Conservation (phyloP, 163 green algal species). For the Smithsoniella earleae region DNA sequence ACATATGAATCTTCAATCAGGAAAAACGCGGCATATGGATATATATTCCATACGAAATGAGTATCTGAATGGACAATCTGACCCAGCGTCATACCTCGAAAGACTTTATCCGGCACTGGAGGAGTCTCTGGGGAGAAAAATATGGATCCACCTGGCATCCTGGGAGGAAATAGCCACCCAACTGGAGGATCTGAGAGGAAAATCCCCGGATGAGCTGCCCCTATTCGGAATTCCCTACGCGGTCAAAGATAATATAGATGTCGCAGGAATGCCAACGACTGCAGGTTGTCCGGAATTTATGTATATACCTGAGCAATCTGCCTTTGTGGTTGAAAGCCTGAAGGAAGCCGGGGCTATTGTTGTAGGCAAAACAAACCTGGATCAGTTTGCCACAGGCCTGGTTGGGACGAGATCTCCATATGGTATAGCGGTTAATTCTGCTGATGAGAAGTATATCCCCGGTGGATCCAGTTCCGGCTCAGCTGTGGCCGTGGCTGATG, state of each 20-base stretch:
- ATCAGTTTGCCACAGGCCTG: slow-evolving; percentile 72
- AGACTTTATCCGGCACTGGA: too few species aligned
- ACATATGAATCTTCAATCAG: too few species aligned
- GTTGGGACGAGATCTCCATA: slow-evolving; percentile 65
- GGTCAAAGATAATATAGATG: slow-evolving; percentile 80
- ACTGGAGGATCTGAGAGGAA: too few species aligned
- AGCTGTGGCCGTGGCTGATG: slow-evolving; percentile 49
- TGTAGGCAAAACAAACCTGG: slow-evolving; percentile 76
- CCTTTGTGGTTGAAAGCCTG: slow-evolving; percentile 44
- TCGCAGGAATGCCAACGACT: slow-evolving; percentile 59
- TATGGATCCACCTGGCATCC: background rate
- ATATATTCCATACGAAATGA: too few species aligned
- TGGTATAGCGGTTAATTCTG: slow-evolving; percentile 45
- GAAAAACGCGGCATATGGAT: too few species aligned
- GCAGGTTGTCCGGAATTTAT: slow-evolving; percentile 55
- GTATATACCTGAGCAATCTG: slow-evolving; percentile 42
- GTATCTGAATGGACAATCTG: too few species aligned
- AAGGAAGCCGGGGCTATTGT: slow-evolving; percentile 51
- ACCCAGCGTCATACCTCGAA: too few species aligned
- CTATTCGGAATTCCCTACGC: slow-evolving; percentile 70
- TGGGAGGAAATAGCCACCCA: too few species aligned
- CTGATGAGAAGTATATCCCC: slow-evolving; percentile 58
- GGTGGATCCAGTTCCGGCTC: slow-evolving; percentile 61
- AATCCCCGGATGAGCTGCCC: too few species aligned
- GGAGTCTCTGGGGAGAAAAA: slow-evolving; percentile 40